Conservation (phyloP, 2,329 filamentous ascomycete species). For the Fusarium chuoi region DNA sequence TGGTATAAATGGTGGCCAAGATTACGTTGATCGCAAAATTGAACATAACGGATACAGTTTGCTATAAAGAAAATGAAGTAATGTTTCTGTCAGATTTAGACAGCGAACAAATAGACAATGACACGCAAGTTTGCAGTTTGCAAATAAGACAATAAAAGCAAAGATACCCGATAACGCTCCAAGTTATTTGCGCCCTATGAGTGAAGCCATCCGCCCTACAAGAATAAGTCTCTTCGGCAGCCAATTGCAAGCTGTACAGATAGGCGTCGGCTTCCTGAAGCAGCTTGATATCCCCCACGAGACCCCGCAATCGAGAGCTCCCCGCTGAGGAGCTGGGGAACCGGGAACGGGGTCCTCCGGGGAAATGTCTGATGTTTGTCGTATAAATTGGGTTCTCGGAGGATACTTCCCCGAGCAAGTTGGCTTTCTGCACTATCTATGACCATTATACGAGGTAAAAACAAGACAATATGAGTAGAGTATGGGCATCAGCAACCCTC, state of each 20-base stretch:
- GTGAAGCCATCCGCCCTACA: slow-evolving; percentile 17
- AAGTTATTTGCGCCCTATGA: slow-evolving; percentile 15
- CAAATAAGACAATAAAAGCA: slow-evolving; percentile 30
- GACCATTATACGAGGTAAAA: neutral
- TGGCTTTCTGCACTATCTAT: slow-evolving; percentile 7
- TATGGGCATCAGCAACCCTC: slow-evolving; percentile 19
- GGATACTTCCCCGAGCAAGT: neutral
- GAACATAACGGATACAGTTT: slow-evolving; percentile 15
- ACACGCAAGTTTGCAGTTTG: slow-evolving; percentile 36
- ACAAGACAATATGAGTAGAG: slow-evolving; percentile 28
- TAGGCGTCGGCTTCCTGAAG: slow-evolving; percentile 7
- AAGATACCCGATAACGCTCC: slow-evolving; percentile 37
- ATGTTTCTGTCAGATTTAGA: slow-evolving; percentile 15
- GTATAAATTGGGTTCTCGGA: slow-evolving; percentile 10
- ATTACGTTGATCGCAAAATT: slow-evolving; percentile 2
- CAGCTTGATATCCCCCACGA: slow-evolving; percentile 29
- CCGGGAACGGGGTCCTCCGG: neutral
- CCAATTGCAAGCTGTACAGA: slow-evolving; percentile 18
- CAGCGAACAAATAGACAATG: slow-evolving; percentile 31
- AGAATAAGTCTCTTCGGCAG: neutral
- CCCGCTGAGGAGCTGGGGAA: slow-evolving; percentile 10
- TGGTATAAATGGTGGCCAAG: slow-evolving; percentile 9
- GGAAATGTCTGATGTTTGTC: neutral
- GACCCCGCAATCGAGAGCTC: slow-evolving; percentile 36
- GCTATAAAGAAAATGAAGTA: slow-evolving; percentile 12